Evolutionary conservation across 2,329 filamentous ascomycete species (phyloP), one percentile per base, ranked within the genome.

Genomic region (Paecilomyces sp.): DNA sequence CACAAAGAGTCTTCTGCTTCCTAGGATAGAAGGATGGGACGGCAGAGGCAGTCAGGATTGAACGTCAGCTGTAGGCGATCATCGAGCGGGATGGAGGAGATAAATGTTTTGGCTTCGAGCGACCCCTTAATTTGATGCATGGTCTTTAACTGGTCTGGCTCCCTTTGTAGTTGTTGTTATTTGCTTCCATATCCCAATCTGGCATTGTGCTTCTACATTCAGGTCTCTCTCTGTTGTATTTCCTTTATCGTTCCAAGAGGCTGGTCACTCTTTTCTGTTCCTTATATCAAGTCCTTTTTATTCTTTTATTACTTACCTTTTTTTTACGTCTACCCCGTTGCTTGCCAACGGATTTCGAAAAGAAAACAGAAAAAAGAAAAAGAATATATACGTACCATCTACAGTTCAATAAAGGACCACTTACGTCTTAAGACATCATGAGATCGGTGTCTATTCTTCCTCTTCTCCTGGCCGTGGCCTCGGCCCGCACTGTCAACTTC

Each of bases 251-350:
- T 58, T 50, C 36, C 7, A 28, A 59, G 57, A 52, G 57, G 57
- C 57, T 59, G 57, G 57, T 50, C 57, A 52, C 57, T 59, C 57
- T 22, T 58, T 57, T 59, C 22, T 52, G 30, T 47, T 30, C 6
- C 24, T 55, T 31, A 33, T 55, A 33, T 55, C 18, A 33, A 55
- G n/a, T 33, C 30, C 25, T 34, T 55, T 28, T n/a, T 31, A 12
- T 55, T 55, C 30, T 33, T 54, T 54, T 31, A 33, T 22, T 18
- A 31, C 30, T 18, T n/a, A n/a, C 13, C 12, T n/a, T 41, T 41
- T n/a, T 13, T 15, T 36, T 13, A 15, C 31, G 11, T 33, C 11
- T 33, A n/a, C 15, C 36, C 36, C 13, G 36, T 41, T 41, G 36
- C 36, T 8, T 41, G 36, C n/a, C 36, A 41, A 41, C 36, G 13